Base-by-base conservation (phyloP, 257 asterid genomes). In the Asclepias syriaca region DNA sequence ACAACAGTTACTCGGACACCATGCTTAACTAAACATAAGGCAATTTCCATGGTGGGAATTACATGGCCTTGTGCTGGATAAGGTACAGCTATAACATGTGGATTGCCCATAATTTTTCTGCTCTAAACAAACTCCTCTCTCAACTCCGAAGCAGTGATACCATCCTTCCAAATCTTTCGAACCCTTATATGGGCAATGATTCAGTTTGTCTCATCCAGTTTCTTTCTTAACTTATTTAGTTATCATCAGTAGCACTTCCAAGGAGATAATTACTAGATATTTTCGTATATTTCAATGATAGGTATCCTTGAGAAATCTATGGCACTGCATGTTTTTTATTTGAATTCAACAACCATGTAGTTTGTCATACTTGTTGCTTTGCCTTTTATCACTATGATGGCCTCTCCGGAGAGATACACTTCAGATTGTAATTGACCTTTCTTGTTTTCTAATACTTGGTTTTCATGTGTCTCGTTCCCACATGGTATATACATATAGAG, bases 51-150 rank as follows among this genome's bases (percentile, higher is more conserved):
- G 57, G 88, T 9, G 0, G 95, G 93, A 55, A 90, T 82, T 5
- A 90, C 95, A 75, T 88, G 95, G 57, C 95, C 97, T 73, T 90
- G 97, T 68, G 91, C 95, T 72, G 95, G 97, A 79, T 77, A 87
- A 13, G 96, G 89, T 34, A 90, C 32, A 11, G 79, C 85, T 40
- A 88, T 3, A 66, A 86, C 80, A 71, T 86, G 96, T 67, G 88
- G 83, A 54, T 58, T 83, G 18, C 83, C 84, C 93, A 87, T 87
- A 19, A 51, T 54, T 54, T 74, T 61, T 45, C 29, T 27, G 34
- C 22, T 50, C 40, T 66, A 6, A 15, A 37, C 15, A 24, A 24
- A 24, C 27, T 24, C 27, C 27, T 24, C 27, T 29, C 34, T 29
- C 3, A 29, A 29, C 34, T 59, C 58, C 53, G 9, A 10, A 69